Percentiles rank a stretch among this genome's conserved stretches.
Conservation (phyloP, 768 basidiomycete species). For the Kwoniella sp. region DNA sequence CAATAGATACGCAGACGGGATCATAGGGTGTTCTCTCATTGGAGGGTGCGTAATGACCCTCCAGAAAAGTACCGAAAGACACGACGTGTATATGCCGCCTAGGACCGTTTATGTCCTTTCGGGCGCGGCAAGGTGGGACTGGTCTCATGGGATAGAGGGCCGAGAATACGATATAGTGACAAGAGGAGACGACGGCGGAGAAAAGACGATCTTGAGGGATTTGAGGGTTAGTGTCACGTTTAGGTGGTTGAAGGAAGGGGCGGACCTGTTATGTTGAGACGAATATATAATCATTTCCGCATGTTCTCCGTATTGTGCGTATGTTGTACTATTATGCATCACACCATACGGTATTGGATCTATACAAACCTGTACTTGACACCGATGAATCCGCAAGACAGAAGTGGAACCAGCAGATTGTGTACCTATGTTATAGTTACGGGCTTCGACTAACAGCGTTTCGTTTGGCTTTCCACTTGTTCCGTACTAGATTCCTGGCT, state of each 20-base stretch:
- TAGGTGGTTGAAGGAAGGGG: conserved; percentile 81
- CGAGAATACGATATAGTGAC: conserved; percentile 66
- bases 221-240: conserved; percentile 74
- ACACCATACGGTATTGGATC: no score
- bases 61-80: conserved; percentile 33
- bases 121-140: conserved; percentile 77
- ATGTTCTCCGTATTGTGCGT: background rate
- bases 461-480: no score
- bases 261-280: conserved; percentile 61
- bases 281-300: background rate
- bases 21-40: conserved; percentile 80
- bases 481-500: no score
- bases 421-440: background rate
- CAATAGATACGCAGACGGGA: conserved; percentile 80
- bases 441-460: background rate
- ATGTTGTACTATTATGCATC: background rate
- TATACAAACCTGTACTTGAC: no score
- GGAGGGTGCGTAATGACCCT: conserved; percentile 76
- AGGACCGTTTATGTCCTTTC: conserved; percentile 76
- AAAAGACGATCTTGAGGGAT: conserved; percentile 42
- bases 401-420: no score
- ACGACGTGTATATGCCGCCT: conserved; percentile 68
- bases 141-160: conserved; percentile 84
- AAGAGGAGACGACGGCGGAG: conserved; percentile 47
- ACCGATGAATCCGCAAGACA: no score